These are phyloP conservation scores for Albophoma yamanashiensis DNA, from an alignment of 2,329 filamentous ascomycete species.

Conservation along the genomic window DNA sequence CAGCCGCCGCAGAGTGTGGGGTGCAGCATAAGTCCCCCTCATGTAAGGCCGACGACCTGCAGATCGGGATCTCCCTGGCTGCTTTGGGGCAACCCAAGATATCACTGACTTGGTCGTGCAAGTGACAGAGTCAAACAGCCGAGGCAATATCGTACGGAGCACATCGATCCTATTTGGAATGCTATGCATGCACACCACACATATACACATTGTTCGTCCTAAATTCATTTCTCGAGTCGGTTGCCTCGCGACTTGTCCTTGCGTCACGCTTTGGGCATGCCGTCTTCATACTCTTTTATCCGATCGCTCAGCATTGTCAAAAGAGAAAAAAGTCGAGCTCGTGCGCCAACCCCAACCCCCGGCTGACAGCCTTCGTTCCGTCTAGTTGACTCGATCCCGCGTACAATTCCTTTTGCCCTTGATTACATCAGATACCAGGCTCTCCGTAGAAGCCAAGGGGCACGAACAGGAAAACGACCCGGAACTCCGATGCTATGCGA, in stretches of 20 bases:
- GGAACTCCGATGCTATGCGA: slow-evolving; percentile 13
- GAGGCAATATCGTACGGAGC: background rate
- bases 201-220: background rate
- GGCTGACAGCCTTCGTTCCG: background rate
- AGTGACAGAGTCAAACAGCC: background rate
- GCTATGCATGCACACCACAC: background rate
- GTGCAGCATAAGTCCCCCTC: background rate
- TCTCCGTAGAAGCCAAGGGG: background rate
- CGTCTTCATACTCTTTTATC: background rate
- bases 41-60: background rate
- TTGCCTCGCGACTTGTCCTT: background rate
- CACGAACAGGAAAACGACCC: background rate
- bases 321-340: background rate
- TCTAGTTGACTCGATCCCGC: background rate
- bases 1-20: background rate
- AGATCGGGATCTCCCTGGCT: background rate
- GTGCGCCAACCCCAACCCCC: background rate
- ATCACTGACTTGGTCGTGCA: background rate
- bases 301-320: background rate
- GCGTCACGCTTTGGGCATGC: background rate
- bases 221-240: background rate
- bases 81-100: background rate
- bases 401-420: background rate
- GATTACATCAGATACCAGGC: background rate
- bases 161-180: background rate